Percentiles rank a stretch among this genome's conserved stretches.
These are phyloP conservation scores for Beauveria rudraprayagi DNA, from an alignment of 2,329 filamentous ascomycete genomes.

Conservation along the genomic window DNA sequence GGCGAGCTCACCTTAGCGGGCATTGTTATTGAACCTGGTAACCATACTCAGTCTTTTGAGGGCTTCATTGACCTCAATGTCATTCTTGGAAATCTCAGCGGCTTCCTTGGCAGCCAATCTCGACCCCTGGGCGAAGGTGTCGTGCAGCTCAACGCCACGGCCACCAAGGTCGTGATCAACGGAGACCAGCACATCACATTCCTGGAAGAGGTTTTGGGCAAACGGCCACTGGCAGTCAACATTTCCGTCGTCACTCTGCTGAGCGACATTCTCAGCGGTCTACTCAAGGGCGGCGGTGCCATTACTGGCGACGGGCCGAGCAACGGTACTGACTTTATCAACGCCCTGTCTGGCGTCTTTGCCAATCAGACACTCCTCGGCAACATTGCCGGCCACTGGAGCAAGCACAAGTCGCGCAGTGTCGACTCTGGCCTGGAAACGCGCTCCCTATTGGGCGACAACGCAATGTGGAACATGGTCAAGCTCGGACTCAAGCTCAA, in stretches of 20 bases:
- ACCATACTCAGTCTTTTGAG: slow-evolving; percentile 33
- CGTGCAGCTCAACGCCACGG: slow-evolving; percentile 32
- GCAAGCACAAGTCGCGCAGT: slow-evolving; percentile 12
- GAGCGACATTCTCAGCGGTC: slow-evolving; percentile 28
- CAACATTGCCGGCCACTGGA: slow-evolving; percentile 29
- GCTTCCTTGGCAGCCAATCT: slow-evolving; percentile 30
- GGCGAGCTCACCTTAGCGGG: slow-evolving; percentile 32
- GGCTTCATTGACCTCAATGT: slow-evolving; percentile 33
- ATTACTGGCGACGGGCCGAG: slow-evolving; percentile 2
- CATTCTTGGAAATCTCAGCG: slow-evolving; percentile 33
- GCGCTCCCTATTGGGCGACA: slow-evolving; percentile 15
- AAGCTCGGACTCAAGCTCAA: slow-evolving; percentile 23
- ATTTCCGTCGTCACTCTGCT: slow-evolving; percentile 32
- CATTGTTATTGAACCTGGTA: slow-evolving; percentile 32
- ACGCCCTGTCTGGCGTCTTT: slow-evolving; percentile 21
- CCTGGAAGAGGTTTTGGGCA: slow-evolving; percentile 35
- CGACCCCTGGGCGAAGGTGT: slow-evolving; percentile 29
- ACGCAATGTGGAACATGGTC: slow-evolving; percentile 19
- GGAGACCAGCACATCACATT: slow-evolving; percentile 33
- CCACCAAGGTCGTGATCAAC: slow-evolving; percentile 33
- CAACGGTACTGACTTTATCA: slow-evolving; percentile 8
- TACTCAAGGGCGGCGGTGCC: slow-evolving; percentile 16
- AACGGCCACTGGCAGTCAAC: slow-evolving; percentile 26
- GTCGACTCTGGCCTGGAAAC: slow-evolving; percentile 13
- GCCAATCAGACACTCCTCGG: slow-evolving; percentile 33